phyloP scores from a whole-genome alignment of 2,329 filamentous ascomycete genomes.

The Pseudogymnoascus verrucosus region DNA sequence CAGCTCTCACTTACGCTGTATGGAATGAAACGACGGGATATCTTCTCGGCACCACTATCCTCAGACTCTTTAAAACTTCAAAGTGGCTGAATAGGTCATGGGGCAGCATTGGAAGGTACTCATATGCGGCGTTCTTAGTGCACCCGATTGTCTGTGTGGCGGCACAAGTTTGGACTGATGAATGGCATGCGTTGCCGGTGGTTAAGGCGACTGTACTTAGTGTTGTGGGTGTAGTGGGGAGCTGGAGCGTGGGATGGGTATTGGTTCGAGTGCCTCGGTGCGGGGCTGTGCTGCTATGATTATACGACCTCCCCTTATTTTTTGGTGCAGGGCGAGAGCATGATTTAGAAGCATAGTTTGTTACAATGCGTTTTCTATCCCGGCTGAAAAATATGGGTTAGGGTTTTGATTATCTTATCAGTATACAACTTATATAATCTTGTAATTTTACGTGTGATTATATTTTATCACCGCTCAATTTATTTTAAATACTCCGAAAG shows the following conservation, averaged over 20 bases:
- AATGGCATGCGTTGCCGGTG: not conserved
- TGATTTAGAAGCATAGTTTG: not conserved
- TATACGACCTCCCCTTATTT: not conserved
- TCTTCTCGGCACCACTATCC: conserved; percentile 7
- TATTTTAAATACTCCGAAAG: not conserved
- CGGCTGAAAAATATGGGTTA: not conserved
- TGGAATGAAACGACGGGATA: conserved; percentile 12
- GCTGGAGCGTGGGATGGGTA: not conserved
- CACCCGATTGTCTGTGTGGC: conserved; percentile 11
- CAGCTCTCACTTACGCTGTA: conserved; percentile 10
- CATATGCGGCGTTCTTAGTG: conserved; percentile 13
- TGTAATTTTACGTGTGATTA: not conserved
- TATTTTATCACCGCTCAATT: not conserved
- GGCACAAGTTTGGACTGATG: not conserved
- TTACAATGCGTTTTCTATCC: not conserved
- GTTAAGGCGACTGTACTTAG: not conserved
- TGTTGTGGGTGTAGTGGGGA: not conserved
- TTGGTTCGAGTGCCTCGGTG: not conserved
- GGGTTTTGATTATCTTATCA: not conserved
- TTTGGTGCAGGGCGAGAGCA: not conserved
- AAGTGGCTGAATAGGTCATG: conserved; percentile 9
- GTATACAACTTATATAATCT: not conserved
- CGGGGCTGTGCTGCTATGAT: not conserved
- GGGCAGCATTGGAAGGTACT: conserved; percentile 10
- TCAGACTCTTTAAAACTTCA: conserved; percentile 7